Evolutionary conservation across 371 early-diverging fungal genomes (phyloP).

Genomic region (Mucor saturninus): DNA sequence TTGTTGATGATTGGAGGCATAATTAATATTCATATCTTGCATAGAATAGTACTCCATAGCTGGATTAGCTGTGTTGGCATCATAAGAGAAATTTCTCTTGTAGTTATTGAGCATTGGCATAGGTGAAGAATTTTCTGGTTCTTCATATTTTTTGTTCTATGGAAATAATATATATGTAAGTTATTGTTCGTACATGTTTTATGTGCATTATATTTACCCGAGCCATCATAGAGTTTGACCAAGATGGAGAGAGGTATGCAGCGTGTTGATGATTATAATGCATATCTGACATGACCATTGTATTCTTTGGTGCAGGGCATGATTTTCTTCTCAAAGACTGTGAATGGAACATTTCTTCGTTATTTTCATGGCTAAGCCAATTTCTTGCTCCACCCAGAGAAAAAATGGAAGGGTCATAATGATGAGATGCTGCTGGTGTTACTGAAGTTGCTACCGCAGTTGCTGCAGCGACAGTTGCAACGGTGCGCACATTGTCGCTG

Average conservation of each 20-base stretch:
- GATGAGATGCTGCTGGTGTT: slow-evolving; percentile 2
- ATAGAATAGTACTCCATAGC: slow-evolving; percentile 23
- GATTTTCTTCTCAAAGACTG: slow-evolving; percentile 12
- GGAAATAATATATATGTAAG: too few relatives aligned
- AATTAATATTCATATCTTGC: slow-evolving; percentile 22
- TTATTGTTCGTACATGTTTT: background rate
- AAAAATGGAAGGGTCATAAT: slow-evolving; percentile 2
- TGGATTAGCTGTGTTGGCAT: background rate
- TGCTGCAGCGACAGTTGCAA: slow-evolving; percentile 39
- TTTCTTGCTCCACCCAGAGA: background rate
- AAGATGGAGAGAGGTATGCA: slow-evolving; percentile 6
- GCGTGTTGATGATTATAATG: slow-evolving; percentile 5
- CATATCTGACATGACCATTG: background rate
- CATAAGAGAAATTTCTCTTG: slow-evolving; percentile 18
- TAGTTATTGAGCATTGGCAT: slow-evolving; percentile 2
- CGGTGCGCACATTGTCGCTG: slow-evolving; percentile 32
- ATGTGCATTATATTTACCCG: slow-evolving; percentile 5
- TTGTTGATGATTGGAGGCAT: slow-evolving; percentile 15
- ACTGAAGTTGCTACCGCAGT: slow-evolving; percentile 27
- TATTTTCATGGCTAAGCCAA: background rate
- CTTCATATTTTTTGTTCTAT: background rate
- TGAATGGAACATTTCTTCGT: background rate
- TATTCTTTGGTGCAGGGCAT: slow-evolving; percentile 9
- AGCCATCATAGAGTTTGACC: slow-evolving; percentile 5
- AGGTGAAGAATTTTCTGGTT: slow-evolving; percentile 3